Conservation (phyloP, 257 asterid species). For the Przewalskia tangutica region DNA sequence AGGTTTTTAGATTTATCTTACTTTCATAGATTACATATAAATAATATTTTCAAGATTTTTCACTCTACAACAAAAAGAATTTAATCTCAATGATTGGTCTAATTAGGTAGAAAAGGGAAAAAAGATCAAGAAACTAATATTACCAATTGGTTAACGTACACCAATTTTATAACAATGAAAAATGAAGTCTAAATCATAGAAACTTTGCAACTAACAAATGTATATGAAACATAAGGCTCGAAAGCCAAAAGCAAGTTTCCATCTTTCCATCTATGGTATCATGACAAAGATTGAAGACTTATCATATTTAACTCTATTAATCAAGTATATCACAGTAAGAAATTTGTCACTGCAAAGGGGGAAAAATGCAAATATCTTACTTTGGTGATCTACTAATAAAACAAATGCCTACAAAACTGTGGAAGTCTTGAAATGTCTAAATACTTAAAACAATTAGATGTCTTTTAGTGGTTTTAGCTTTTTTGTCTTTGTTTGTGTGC, state of each 20-base stretch:
- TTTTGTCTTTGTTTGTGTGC: too few relatives aligned
- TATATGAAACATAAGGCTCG: neutral
- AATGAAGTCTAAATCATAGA: neutral
- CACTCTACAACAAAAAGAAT: neutral
- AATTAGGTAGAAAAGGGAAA: neutral
- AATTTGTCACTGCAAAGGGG: neutral
- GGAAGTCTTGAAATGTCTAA: too few relatives aligned
- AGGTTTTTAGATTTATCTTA: neutral
- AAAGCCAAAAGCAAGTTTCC: neutral
- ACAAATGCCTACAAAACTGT: too few relatives aligned
- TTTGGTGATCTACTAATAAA: too few relatives aligned
- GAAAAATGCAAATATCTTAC: neutral
- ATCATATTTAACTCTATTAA: neutral
- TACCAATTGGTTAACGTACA: neutral
- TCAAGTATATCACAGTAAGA: neutral
- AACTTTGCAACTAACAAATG: neutral
- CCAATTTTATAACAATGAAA: neutral
- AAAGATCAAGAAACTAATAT: neutral
- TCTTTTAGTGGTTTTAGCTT: too few relatives aligned
- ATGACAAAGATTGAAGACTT: neutral
- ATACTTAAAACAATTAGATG: too few relatives aligned
- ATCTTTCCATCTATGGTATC: neutral
- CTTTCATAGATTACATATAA: too few relatives aligned
- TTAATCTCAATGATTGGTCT: neutral
- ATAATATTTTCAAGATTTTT: neutral